Evolutionary conservation across 805 yeast genomes (phyloP).

Genomic region (Tetrapisispora nanseiensis): DNA sequence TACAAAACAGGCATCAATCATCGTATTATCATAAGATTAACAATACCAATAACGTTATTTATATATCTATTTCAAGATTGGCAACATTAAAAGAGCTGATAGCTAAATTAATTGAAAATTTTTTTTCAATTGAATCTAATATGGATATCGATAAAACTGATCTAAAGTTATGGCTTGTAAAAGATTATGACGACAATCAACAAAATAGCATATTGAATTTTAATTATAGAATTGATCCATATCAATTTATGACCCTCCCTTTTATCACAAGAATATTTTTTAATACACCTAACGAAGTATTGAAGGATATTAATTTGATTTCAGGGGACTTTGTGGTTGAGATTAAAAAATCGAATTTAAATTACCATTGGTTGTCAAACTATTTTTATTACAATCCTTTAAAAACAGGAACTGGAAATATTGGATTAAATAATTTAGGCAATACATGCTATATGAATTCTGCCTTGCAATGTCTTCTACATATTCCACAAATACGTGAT

Average conservation of each 20-base stretch:
- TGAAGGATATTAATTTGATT: conserved; percentile 18
- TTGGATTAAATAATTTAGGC: conserved; percentile 67
- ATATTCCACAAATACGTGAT: conserved; percentile 70
- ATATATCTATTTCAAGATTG: conserved; percentile 29
- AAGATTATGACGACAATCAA: conserved; percentile 8
- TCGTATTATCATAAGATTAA: conserved; percentile 5
- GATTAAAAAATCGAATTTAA: conserved; percentile 17
- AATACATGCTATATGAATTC: conserved; percentile 94
- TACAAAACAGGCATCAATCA: conserved; percentile 3
- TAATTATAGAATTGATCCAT: conserved; percentile 20
- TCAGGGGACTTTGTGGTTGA: conserved; percentile 30
- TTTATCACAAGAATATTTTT: conserved; percentile 18
- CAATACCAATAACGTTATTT: conserved; percentile 13
- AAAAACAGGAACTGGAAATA: conserved; percentile 37
- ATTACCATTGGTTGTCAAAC: conserved; percentile 32
- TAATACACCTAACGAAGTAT: conserved; percentile 6
- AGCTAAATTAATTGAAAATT: conserved; percentile 12
- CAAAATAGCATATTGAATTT: conserved; percentile 5
- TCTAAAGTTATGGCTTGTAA: conserved; percentile 21
- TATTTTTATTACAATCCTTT: conserved; percentile 26
- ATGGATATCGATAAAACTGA: conserved; percentile 10
- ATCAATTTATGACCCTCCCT: conserved; percentile 21
- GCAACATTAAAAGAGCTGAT: conserved; percentile 24
- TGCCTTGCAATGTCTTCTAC: conserved; percentile 81
- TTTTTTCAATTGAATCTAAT: conserved; percentile 16